Conservation (phyloP, 2,329 filamentous ascomycete genomes). For the Metarhizium guizhouense region DNA sequence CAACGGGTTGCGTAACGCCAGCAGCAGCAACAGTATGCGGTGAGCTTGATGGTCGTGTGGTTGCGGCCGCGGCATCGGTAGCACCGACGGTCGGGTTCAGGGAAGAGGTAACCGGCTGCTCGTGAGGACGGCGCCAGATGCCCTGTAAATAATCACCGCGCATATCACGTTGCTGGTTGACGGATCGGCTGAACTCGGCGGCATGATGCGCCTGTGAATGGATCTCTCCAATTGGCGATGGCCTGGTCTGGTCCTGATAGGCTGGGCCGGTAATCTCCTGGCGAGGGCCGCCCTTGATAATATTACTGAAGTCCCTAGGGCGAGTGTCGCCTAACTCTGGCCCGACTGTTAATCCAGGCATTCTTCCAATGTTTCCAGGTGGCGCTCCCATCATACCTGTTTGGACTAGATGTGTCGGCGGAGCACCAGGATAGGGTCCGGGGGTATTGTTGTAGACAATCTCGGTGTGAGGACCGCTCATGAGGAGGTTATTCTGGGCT, state of each 20-base stretch:
- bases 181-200: constrained; percentile 79
- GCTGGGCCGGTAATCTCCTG: constrained; percentile 83
- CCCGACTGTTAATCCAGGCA: constrained; percentile 77
- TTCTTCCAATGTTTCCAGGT: constrained; percentile 57
- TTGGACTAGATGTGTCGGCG: constrained; percentile 61
- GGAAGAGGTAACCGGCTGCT: constrained; percentile 51
- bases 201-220: constrained; percentile 80
- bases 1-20: constrained; percentile 44
- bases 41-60: constrained; percentile 47
- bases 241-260: constrained; percentile 79
- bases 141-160: constrained; percentile 72
- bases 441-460: constrained; percentile 79
- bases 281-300: constrained; percentile 67
- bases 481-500: constrained; percentile 52
- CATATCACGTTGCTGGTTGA: constrained; percentile 72
- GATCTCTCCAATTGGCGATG: constrained; percentile 68
- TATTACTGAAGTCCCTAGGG: constrained; percentile 71
- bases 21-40: constrained; percentile 47
- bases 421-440: constrained; percentile 54
- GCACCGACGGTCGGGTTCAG: constrained; percentile 38
- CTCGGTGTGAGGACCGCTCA: constrained; percentile 67
- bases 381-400: constrained; percentile 60
- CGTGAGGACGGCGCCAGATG: constrained; percentile 76
- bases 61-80: constrained; percentile 34
- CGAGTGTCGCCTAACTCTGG: constrained; percentile 70